Evolutionary conservation across 164 flowering plant species (phyloP).

Genomic region (Annona squamosa): DNA sequence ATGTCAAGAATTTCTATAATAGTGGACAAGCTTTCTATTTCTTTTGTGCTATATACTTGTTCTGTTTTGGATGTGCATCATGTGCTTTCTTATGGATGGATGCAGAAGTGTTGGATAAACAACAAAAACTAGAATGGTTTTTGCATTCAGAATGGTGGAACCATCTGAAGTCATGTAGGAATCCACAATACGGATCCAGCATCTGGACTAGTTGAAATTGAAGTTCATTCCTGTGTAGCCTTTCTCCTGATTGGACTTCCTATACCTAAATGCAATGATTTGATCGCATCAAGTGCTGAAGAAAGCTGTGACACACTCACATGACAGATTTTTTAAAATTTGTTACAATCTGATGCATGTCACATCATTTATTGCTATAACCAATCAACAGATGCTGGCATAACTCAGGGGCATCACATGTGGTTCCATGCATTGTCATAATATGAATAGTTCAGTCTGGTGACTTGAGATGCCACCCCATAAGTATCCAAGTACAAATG

Average conservation of each 20-base stretch:
- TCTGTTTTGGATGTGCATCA: too few species aligned
- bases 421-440: background rate
- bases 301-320: background rate
- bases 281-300: background rate
- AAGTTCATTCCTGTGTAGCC: background rate
- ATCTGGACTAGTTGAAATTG: background rate
- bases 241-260: background rate
- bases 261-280: background rate
- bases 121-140: too few species aligned
- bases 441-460: background rate
- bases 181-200: background rate
- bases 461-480: conserved; percentile 1
- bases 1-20: too few species aligned
- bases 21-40: too few species aligned
- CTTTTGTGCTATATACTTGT: too few species aligned
- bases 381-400: background rate
- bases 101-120: too few species aligned
- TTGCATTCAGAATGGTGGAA: too few species aligned
- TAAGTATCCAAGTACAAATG: conserved; percentile 5
- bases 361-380: background rate
- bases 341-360: background rate
- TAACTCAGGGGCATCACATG: background rate
- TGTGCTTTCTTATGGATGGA: too few species aligned
- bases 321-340: background rate
- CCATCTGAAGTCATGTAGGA: background rate